phyloP scores from a whole-genome alignment of 192 early-diverging fungal genomes.

The Pilaira anomala region DNA sequence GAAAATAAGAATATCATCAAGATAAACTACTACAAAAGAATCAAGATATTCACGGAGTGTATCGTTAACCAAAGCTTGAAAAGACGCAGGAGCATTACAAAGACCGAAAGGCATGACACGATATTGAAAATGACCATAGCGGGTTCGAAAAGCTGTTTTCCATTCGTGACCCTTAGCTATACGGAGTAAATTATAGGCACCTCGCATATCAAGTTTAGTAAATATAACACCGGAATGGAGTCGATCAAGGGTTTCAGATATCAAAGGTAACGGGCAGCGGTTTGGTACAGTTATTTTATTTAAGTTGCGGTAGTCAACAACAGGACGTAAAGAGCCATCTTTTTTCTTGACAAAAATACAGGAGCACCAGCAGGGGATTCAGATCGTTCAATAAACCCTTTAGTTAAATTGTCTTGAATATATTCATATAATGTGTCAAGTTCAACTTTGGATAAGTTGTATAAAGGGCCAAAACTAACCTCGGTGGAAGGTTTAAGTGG shows the following conservation, averaged over 20 bases:
- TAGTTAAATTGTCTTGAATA: neutral
- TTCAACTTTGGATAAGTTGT: constrained; percentile 7
- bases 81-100: neutral
- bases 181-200: neutral
- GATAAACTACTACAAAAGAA: constrained; percentile 23
- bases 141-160: neutral
- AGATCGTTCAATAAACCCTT: constrained; percentile 13
- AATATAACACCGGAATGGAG: constrained; percentile 15
- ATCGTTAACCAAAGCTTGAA: neutral
- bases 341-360: constrained; percentile 51
- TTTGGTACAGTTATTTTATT: constrained; percentile 45
- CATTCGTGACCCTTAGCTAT: neutral
- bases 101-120: neutral
- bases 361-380: constrained; percentile 34
- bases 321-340: constrained; percentile 22
- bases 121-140: neutral
- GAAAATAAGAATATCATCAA: constrained; percentile 46
- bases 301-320: constrained; percentile 43
- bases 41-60: neutral
- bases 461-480: neutral
- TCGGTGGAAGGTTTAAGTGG: too few species aligned
- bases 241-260: constrained; percentile 34
- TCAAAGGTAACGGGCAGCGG: constrained; percentile 37
- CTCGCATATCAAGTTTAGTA: constrained; percentile 27
- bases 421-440: constrained; percentile 2